phyloP scores from a whole-genome alignment of 2,329 filamentous ascomycete species.

The Dactylella cylindrospora region DNA sequence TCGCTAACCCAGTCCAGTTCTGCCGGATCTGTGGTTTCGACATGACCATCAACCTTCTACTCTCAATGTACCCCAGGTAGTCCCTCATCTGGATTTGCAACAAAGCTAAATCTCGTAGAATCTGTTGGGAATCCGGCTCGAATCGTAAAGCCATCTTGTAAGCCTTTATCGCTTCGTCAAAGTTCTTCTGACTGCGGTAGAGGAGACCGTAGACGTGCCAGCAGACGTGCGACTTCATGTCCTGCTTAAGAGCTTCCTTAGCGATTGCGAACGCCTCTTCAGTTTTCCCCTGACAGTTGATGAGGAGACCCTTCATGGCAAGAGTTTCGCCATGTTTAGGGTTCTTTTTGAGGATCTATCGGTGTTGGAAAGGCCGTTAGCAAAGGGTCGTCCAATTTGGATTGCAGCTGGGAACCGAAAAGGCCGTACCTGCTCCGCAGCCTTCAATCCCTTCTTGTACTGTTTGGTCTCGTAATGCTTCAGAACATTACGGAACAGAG shows the following conservation, averaged over 20 bases:
- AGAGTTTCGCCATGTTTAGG: conserved; percentile 97
- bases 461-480: conserved; percentile 98
- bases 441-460: conserved; percentile 95
- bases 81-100: conserved; percentile 96
- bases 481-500: conserved; percentile 91
- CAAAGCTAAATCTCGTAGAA: conserved; percentile 87
- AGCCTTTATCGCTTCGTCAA: conserved; percentile 97
- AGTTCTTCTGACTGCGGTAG: conserved; percentile 93
- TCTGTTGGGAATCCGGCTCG: conserved; percentile 91
- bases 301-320: conserved; percentile 97
- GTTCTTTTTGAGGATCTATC: conserved; percentile 83
- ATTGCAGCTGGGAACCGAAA: neutral
- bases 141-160: conserved; percentile 93
- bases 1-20: conserved; percentile 96
- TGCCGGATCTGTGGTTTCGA: conserved; percentile 77
- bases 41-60: conserved; percentile 82
- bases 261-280: conserved; percentile 92
- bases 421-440: conserved; percentile 63
- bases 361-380: no score
- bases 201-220: conserved; percentile 98
- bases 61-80: conserved; percentile 89
- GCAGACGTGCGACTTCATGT: conserved; percentile 99
- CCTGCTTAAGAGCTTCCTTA: conserved; percentile 86
- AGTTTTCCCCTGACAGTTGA: conserved; percentile 87
- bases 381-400: neutral